phyloP scores from a whole-genome alignment of 257 asterid genomes.

The Solanum sparsipilum region DNA sequence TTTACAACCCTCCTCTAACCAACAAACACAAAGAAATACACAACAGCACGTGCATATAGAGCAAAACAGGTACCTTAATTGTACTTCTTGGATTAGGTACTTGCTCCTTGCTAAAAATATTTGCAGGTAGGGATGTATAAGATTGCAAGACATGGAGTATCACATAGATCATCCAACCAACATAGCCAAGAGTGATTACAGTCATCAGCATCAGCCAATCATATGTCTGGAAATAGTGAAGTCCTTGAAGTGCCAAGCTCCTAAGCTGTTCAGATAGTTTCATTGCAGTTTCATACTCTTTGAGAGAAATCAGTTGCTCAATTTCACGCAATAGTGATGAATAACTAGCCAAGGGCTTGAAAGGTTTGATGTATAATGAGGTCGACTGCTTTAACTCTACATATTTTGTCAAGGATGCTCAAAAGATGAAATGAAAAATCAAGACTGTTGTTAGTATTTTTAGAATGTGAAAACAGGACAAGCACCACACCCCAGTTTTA shows the following conservation, averaged over 20 bases:
- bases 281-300: slow-evolving; percentile 62
- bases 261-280: slow-evolving; percentile 65
- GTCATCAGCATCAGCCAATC: slow-evolving; percentile 97
- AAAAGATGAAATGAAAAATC: not conserved
- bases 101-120: slow-evolving; percentile 31
- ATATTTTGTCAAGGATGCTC: slow-evolving; percentile 40
- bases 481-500: not conserved
- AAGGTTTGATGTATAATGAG: slow-evolving; percentile 73
- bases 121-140: slow-evolving; percentile 60
- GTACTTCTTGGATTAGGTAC: slow-evolving; percentile 26
- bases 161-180: slow-evolving; percentile 94
- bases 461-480: not conserved
- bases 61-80: slow-evolving; percentile 38
- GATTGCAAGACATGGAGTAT: slow-evolving; percentile 73
- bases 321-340: slow-evolving; percentile 41
- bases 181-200: slow-evolving; percentile 78
- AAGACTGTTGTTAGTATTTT: not conserved
- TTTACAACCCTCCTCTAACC: not conserved
- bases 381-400: slow-evolving; percentile 61
- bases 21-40: not conserved
- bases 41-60: not conserved
- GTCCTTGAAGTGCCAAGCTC: slow-evolving; percentile 79
- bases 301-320: slow-evolving; percentile 45
- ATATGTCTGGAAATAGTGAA: slow-evolving; percentile 87
- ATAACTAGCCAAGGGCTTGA: slow-evolving; percentile 59